Conservation (phyloP, 805 yeast genomes). For the Blastobotrys peoriensis region DNA sequence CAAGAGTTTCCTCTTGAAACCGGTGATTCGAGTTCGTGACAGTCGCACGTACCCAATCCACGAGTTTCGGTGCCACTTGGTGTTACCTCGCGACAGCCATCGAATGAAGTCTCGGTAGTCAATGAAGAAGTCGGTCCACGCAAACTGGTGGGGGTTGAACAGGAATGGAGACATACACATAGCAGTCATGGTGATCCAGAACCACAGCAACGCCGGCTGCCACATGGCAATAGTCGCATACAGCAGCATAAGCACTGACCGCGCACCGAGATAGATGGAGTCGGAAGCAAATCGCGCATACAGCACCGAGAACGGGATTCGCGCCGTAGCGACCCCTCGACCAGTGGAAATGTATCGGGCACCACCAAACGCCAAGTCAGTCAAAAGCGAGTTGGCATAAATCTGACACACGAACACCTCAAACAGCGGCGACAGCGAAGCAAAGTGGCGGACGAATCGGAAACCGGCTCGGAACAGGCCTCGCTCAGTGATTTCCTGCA, state of each 20-base stretch:
- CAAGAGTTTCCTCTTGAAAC: conserved; percentile 60
- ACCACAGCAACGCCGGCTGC: conserved; percentile 94
- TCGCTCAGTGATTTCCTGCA: conserved; percentile 83
- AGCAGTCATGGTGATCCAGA: conserved; percentile 90
- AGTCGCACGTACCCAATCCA: conserved; percentile 75
- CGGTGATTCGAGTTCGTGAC: conserved; percentile 84
- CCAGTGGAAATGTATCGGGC: conserved; percentile 92
- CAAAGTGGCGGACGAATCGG: conserved; percentile 67
- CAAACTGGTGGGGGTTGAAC: conserved; percentile 96
- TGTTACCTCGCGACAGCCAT: conserved; percentile 81
- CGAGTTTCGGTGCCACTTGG: conserved; percentile 57
- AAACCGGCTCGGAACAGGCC: conserved; percentile 70
- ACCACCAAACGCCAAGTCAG: conserved; percentile 82
- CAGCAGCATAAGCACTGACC: conserved; percentile 59
- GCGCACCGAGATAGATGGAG: conserved; percentile 73
- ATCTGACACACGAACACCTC: conserved; percentile 95
- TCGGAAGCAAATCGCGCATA: conserved; percentile 71
- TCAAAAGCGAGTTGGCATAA: conserved; percentile 69
- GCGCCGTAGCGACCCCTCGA: conserved; percentile 84
- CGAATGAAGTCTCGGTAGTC: conserved; percentile 91
- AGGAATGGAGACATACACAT: conserved; percentile 87
- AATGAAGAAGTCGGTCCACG: conserved; percentile 92
- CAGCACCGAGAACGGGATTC: conserved; percentile 63
- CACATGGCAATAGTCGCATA: conserved; percentile 80
- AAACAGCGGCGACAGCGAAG: conserved; percentile 82